Evolutionary conservation across 345 rosid species (phyloP), one percentile per base, ranked within the genome.

Genomic region (Rhizophora mangle): DNA sequence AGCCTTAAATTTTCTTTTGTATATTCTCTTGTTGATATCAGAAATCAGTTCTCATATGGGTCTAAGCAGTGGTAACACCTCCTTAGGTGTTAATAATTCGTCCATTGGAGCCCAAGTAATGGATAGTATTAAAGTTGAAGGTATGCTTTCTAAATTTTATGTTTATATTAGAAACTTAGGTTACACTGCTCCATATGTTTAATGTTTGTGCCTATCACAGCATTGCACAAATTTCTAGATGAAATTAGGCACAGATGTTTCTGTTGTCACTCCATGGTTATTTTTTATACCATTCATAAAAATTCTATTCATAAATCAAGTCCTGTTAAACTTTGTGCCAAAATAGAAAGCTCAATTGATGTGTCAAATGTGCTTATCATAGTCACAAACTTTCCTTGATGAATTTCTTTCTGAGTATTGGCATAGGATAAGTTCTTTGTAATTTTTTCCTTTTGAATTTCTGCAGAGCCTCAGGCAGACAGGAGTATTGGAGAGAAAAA

Each of bases 401-500:
- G 43, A 37, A 37, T 37, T 37, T 39, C 46, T 15, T 39, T 39
- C 18, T 3, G 49, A 3, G 22, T 31, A 10, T 31, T 63, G 16
- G 72, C 10, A 5, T 21, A 11, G n/a, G 27, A 36, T 15, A 24
- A 55, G 10, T 71, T 27, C 60, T 68, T 67, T 46, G 21, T 47
- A 59, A 61, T 49, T 64, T 46, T 71, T 73, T 68, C 30, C 36
- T 72, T 63, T 70, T 49, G n/a, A 36, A 54, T 70, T 67, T 81
- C 76, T 66, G 69, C 82, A 78, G 96, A 88, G 69, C 72, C 82
- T 73, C 96, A 74, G 75, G 69, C 91, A 62, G 96, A 87, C 81
- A 85, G 96, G 81, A 89, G 97, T 74, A 84, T 86, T 37, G 92
- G 96, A 70, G 99, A 84, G 84, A 95, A 95, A 83, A 89, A 91